Base-by-base conservation (phyloP, 306 rosid species). In the Notholithocarpus densiflorus region DNA sequence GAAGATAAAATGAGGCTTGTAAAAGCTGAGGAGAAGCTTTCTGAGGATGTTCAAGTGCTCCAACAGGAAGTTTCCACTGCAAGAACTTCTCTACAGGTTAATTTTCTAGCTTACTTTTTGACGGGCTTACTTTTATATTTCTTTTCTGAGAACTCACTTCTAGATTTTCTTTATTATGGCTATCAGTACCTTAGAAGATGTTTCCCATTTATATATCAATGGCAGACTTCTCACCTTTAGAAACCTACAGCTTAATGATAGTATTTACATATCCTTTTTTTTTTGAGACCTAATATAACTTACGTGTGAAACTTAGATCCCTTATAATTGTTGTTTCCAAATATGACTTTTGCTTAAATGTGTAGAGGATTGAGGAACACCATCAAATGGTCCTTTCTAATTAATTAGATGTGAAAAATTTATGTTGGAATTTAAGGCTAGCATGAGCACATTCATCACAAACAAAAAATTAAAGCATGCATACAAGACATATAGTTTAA, bases 11-110 rank as follows among this genome's bases (percentile, higher is more conserved):
- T 80, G 77, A 74, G 85, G 82, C 91, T 92, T 79, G 81, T 90
- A 73, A 86, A 84, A 75, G 81, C 88, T 40, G 97, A 90, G 83
- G 94, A 92, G 84, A 83, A 82, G 80, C 92, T 90, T 80, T 90
- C 88, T 9, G 78, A 32, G 85, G 90, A 90, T 23, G 89, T 92
- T 75, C 89, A 88, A 84, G 71, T 71, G 79, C 87, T 89, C 84
- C 92, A 84, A 76, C 81, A 81, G 78, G 90, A 88, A 45, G 86
- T 84, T 81, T 88, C 92, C 73, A 81, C 90, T 60, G 88, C 96
- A 76, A 88, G 94, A 82, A 84, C 89, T 81, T 85, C 91, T 56
- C 84, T 92, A 77, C 97, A 89, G 94, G 97, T 92, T 79, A 66
- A 61, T 75, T 81, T 77, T 80, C 74, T 14, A 40, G 27, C 78